Percentiles rank a stretch among this genome's conserved stretches.
Conservation (phyloP, 2,329 filamentous ascomycete genomes). For the Arthroderma uncinatum region DNA sequence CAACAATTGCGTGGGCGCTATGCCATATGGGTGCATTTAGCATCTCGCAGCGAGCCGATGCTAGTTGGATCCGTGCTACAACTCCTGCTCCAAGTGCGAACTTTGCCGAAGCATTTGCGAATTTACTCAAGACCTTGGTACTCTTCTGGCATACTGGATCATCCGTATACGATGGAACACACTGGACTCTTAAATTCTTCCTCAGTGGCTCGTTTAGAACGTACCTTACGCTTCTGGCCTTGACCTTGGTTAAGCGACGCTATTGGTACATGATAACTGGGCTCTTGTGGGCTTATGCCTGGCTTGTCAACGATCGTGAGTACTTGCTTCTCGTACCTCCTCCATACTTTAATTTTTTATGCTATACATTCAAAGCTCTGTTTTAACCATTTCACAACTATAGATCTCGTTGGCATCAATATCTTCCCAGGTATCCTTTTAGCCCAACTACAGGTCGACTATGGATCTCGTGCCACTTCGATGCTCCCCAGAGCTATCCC, state of each 20-base stretch:
- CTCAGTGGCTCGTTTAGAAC: conserved; percentile 34
- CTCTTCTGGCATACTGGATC: conserved; percentile 30
- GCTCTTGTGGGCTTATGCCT: conserved; percentile 32
- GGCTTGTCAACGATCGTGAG: conserved; percentile 21
- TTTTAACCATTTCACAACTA: conserved; percentile 6
- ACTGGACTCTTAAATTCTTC: conserved; percentile 36
- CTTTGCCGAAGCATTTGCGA: conserved; percentile 13
- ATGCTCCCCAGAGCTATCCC: conserved; percentile 17
- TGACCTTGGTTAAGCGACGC: conserved; percentile 28
- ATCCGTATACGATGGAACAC: conserved; percentile 34
- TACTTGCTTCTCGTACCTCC: not conserved
- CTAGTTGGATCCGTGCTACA: conserved; percentile 19
- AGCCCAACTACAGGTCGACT: conserved; percentile 20
- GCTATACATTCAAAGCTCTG: not conserved
- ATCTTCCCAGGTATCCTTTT: conserved; percentile 21
- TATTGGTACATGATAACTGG: conserved; percentile 27
- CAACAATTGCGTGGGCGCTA: conserved; percentile 19
- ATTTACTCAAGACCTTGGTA: conserved; percentile 16
- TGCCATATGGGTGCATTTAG: conserved; percentile 18
- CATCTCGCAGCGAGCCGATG: conserved; percentile 18
- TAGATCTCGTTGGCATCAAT: conserved; percentile 20
- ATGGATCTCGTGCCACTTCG: conserved; percentile 16
- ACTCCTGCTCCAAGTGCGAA: conserved; percentile 13
- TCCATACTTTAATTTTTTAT: not conserved
- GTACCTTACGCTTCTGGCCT: conserved; percentile 34